Evolutionary conservation across 2,329 filamentous ascomycete genomes (phyloP).

Genomic region (Albophoma yamanashiensis): DNA sequence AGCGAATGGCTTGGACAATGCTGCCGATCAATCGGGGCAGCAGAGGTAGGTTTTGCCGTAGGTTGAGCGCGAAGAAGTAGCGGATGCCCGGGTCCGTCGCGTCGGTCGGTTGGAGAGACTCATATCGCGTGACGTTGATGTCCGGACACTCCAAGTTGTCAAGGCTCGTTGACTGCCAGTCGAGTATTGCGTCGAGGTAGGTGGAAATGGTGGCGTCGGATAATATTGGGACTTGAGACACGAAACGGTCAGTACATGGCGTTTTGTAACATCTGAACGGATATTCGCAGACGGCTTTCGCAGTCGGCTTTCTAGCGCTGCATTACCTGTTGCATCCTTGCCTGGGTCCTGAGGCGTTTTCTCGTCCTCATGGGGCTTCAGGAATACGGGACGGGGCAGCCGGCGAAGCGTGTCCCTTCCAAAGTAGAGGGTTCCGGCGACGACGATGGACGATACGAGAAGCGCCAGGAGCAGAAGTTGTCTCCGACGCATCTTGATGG

Average conservation of each 20-base stretch:
- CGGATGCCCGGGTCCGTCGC: conserved; percentile 3
- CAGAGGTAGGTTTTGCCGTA: conserved; percentile 29
- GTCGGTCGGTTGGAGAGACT: not conserved
- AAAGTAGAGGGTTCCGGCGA: not conserved
- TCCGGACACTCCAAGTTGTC: not conserved
- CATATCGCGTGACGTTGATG: not conserved
- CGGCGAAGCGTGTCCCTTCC: not conserved
- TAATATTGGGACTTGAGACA: not conserved
- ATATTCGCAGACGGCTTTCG: not conserved
- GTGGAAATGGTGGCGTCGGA: not conserved
- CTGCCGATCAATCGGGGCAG: conserved; percentile 35
- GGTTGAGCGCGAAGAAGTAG: conserved; percentile 42
- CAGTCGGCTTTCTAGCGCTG: not conserved
- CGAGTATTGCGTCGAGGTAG: not conserved
- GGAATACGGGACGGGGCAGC: not conserved
- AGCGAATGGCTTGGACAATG: conserved; percentile 35
- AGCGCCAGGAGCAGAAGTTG: not conserved
- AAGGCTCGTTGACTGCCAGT: not conserved
- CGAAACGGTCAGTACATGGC: not conserved
- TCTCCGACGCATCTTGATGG: not conserved
- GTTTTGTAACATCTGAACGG: not conserved
- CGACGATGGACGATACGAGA: not conserved
- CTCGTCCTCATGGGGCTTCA: not conserved
- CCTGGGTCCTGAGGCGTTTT: not conserved
- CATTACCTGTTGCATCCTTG: not conserved